phyloP scores from a whole-genome alignment of 495 filamentous ascomycete species.

The Hamigera avellanea region DNA sequence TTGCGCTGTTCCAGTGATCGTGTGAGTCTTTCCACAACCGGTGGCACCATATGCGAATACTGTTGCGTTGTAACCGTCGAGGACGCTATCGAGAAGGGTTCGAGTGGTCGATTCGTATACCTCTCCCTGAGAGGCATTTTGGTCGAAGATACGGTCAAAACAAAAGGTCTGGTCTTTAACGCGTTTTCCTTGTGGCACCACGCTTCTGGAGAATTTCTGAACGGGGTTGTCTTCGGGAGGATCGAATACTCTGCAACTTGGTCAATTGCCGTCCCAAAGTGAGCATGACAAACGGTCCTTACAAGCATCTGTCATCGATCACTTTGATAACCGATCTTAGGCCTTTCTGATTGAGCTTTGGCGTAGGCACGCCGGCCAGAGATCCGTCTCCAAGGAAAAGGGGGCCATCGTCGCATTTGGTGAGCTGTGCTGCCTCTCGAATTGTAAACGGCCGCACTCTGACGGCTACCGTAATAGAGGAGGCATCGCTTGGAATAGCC shows the following conservation, averaged over 20 bases:
- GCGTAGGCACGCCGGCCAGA: slow-evolving; percentile 66
- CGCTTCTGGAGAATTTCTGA: slow-evolving; percentile 75
- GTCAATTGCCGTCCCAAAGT: not conserved
- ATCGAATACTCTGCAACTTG: slow-evolving; percentile 69
- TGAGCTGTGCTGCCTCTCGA: slow-evolving; percentile 53
- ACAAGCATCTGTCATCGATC: slow-evolving; percentile 93
- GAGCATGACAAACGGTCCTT: slow-evolving; percentile 23
- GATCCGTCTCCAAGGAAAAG: slow-evolving; percentile 93
- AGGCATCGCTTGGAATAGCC: slow-evolving; percentile 46
- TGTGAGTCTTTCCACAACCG: slow-evolving; percentile 97
- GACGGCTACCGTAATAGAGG: slow-evolving; percentile 62
- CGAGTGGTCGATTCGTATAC: slow-evolving; percentile 94
- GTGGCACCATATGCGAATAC: slow-evolving; percentile 98
- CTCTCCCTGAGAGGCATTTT: slow-evolving; percentile 84
- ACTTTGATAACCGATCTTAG: slow-evolving; percentile 90
- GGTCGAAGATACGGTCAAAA: slow-evolving; percentile 95
- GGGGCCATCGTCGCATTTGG: slow-evolving; percentile 73
- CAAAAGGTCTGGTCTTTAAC: slow-evolving; percentile 97
- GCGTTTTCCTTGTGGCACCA: slow-evolving; percentile 76
- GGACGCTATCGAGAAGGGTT: slow-evolving; percentile 78
- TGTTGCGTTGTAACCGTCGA: slow-evolving; percentile 97
- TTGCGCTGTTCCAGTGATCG: slow-evolving; percentile 88
- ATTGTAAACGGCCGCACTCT: slow-evolving; percentile 86
- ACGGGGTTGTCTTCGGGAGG: slow-evolving; percentile 94
- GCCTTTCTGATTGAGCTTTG: slow-evolving; percentile 77